These are phyloP conservation scores for Ascocoryne sarcoides DNA, from an alignment of 2,329 filamentous ascomycete genomes.

Conservation along the genomic window DNA sequence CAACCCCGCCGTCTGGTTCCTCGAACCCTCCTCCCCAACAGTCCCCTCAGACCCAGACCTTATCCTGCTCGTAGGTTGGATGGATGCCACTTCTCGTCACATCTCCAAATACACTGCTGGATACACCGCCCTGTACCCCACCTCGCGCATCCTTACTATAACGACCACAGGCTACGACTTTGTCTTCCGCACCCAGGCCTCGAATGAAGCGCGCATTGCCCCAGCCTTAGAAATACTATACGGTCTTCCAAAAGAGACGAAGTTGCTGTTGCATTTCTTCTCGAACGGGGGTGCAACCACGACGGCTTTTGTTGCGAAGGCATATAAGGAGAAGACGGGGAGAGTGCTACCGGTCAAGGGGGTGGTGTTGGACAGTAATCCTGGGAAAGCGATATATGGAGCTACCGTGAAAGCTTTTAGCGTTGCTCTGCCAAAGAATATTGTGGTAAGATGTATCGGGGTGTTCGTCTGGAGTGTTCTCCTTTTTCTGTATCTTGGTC, in stretches of 20 bases:
- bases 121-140: slow-evolving; percentile 35
- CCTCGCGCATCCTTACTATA: slow-evolving; percentile 39
- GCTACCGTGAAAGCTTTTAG: slow-evolving; percentile 14
- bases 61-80: slow-evolving; percentile 38
- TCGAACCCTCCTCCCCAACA: slow-evolving; percentile 24
- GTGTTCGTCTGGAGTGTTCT: no score
- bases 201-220: slow-evolving; percentile 33
- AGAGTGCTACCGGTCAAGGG: slow-evolving; percentile 30
- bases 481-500: slow-evolving; percentile 4
- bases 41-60: slow-evolving; percentile 27
- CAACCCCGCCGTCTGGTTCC: slow-evolving; percentile 32
- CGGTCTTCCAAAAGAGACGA: slow-evolving; percentile 11
- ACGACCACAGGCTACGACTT: slow-evolving; percentile 36
- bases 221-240: slow-evolving; percentile 31
- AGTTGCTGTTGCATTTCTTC: slow-evolving; percentile 37
- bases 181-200: slow-evolving; percentile 31
- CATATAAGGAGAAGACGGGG: slow-evolving; percentile 30
- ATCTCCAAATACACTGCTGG: slow-evolving; percentile 38
- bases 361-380: slow-evolving; percentile 38
- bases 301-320: slow-evolving; percentile 30
- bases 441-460: no score
- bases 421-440: slow-evolving; percentile 22
- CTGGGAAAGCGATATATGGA: slow-evolving; percentile 27
- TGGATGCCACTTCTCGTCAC: slow-evolving; percentile 35
- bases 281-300: slow-evolving; percentile 40